Evolutionary conservation across 768 basidiomycete genomes (phyloP), one percentile per base, ranked within the genome.

Genomic region (Pholiota conissans): DNA sequence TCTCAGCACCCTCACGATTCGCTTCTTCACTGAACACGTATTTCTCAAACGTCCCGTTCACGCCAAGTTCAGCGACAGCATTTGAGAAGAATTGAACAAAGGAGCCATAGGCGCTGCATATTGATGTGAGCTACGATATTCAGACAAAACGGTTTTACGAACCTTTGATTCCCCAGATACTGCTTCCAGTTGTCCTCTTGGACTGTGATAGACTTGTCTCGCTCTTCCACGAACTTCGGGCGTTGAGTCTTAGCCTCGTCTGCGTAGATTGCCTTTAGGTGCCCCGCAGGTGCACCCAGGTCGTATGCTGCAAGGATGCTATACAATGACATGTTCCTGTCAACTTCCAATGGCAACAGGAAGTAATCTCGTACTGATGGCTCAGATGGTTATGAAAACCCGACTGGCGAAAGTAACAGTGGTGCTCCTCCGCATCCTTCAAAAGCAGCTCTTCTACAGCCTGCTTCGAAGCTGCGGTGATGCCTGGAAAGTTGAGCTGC

Each of bases 291-390:
- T 3, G 83, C 83, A 3, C 83, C 84, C 2, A 85, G 63, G 67
- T 85, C 83, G 57, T 84, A 85, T 2, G 82, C 80, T 0, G 82
- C 82, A 2, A 85, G 68, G 9, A 85, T 52, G 59, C 84, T 86
- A 24, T n/a, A 27, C n/a, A 22, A 50, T 35, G 11, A 49, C 2
- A 20, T 11, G n/a, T 29, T 20, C 35, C 20, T 35, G n/a, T 16
- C 32, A 55, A 37, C 16, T 40, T 50, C 40, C 11, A 18, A 11
- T 49, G 37, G 20, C 30, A 50, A 20, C 24, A 40, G 34, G 16
- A 22, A 60, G n/a, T 39, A 29, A 37, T 9, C 29, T 62, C 79
- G 67, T 50, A 85, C 84, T 85, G 84, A 62, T 86, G 84, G 61
- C 78, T 79, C 13, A 83, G 67, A 65, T 86, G 85, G 64, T 85